Conservation (phyloP, 768 basidiomycete genomes). For the Chalciporus pseudorubinellus region DNA sequence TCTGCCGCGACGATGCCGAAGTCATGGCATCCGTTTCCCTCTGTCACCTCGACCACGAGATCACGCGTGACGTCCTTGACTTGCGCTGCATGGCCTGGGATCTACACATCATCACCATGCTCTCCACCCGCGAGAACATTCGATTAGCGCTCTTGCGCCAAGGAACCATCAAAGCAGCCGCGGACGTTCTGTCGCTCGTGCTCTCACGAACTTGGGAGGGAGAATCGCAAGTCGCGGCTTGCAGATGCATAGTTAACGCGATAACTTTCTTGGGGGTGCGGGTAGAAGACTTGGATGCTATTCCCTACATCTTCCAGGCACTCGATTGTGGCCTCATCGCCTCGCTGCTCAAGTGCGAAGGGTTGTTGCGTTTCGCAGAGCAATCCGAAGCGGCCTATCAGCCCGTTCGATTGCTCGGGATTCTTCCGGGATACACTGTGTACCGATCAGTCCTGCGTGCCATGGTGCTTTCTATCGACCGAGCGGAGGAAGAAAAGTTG, state of each 20-base stretch:
- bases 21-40: slow-evolving; percentile 20
- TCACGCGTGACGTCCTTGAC: slow-evolving; percentile 18
- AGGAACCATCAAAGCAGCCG: slow-evolving; percentile 23
- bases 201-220: slow-evolving; percentile 15
- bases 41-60: slow-evolving; percentile 26
- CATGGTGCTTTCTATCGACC: slow-evolving; percentile 10
- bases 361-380: slow-evolving; percentile 18
- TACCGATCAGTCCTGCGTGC: slow-evolving; percentile 25
- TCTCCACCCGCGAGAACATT: slow-evolving; percentile 19
- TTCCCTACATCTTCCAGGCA: slow-evolving; percentile 27
- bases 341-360: slow-evolving; percentile 26
- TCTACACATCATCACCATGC: slow-evolving; percentile 24
- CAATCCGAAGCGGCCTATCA: slow-evolving; percentile 6
- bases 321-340: slow-evolving; percentile 19
- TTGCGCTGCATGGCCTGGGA: slow-evolving; percentile 29
- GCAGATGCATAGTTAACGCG: slow-evolving; percentile 23
- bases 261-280: slow-evolving; percentile 15
- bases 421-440: slow-evolving; percentile 25
- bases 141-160: slow-evolving; percentile 19
- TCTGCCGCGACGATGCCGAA: slow-evolving; percentile 20
- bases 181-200: slow-evolving; percentile 21
- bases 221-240: slow-evolving; percentile 11
- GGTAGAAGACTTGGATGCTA: slow-evolving; percentile 24
- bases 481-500: slow-evolving; percentile 2
- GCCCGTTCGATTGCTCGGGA: slow-evolving; percentile 11